phyloP scores from a whole-genome alignment of 2,329 filamentous ascomycete genomes.

The Ceratocystis harringtonii region DNA sequence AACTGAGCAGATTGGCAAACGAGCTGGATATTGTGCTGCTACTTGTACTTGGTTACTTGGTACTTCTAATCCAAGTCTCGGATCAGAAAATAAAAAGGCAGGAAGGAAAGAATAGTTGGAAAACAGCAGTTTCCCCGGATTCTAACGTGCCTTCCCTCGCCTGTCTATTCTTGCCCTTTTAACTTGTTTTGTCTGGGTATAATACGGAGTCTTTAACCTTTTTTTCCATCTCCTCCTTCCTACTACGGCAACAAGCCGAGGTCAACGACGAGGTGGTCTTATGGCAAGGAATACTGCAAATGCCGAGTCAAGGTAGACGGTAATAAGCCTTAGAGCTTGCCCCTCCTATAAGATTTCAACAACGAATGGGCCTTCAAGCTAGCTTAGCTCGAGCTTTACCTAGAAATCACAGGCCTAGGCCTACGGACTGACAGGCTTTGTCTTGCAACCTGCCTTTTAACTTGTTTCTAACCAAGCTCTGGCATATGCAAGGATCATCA shows the following conservation, averaged over 20 bases:
- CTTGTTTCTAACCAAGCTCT: background rate
- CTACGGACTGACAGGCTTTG: background rate
- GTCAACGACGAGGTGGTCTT: slow-evolving; percentile 2
- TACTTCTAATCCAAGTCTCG: no score
- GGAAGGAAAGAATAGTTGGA: background rate
- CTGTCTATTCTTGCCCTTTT: background rate
- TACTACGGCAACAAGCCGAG: background rate
- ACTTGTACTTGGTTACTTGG: no score
- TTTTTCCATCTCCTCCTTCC: background rate
- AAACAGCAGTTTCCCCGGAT: slow-evolving; percentile 5
- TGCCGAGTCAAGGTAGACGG: background rate
- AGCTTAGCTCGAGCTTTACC: background rate
- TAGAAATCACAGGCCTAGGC: background rate
- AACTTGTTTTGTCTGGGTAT: background rate
- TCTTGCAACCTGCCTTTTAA: background rate
- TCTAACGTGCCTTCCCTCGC: background rate
- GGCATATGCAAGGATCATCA: background rate
- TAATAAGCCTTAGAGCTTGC: background rate
- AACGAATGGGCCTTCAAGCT: background rate
- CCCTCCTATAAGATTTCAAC: background rate
- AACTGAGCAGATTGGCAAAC: background rate
- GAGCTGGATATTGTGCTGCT: no score
- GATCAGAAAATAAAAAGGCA: background rate
- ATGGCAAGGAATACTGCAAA: background rate
- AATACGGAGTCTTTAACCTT: background rate